phyloP scores from a whole-genome alignment of 2,329 filamentous ascomycete genomes.

The Fusarium xyrophilum region DNA sequence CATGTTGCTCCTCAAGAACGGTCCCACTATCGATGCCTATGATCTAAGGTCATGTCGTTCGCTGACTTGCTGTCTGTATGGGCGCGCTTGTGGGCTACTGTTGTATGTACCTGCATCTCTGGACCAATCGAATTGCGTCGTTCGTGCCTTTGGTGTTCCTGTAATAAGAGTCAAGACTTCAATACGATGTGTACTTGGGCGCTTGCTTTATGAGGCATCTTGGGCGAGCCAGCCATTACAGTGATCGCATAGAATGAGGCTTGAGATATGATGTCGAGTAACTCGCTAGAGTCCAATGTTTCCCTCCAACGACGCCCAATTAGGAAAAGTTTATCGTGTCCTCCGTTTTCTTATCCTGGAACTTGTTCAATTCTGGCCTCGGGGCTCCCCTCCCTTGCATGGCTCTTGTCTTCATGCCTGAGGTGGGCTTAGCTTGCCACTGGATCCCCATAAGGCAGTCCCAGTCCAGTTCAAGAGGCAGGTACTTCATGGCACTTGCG shows the following conservation, averaged over 20 bases:
- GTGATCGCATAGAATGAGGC: conserved; percentile 22
- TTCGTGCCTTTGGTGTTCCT: conserved; percentile 11
- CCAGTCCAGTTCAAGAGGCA: not conserved
- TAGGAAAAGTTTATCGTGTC: conserved; percentile 22
- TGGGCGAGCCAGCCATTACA: not conserved
- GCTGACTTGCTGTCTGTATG: conserved; percentile 14
- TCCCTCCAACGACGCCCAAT: conserved; percentile 7
- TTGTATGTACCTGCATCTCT: conserved; percentile 32
- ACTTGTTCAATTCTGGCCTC: conserved; percentile 10
- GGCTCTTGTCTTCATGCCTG: conserved; percentile 19
- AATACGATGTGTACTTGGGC: not conserved
- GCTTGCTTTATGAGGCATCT: conserved; percentile 8
- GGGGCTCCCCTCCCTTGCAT: conserved; percentile 23
- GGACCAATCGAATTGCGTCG: conserved; percentile 12
- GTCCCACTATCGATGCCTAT: conserved; percentile 24
- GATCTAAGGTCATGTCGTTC: conserved; percentile 13
- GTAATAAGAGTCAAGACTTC: not conserved
- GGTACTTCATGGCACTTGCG: conserved; percentile 19
- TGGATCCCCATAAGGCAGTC: conserved; percentile 15
- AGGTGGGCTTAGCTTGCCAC: conserved; percentile 19
- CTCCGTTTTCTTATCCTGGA: conserved; percentile 13
- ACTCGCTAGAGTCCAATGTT: conserved; percentile 10
- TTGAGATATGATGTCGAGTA: conserved; percentile 4
- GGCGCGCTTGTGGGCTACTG: conserved; percentile 1
- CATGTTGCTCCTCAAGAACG: conserved; percentile 18